These are phyloP conservation scores for Epichloe sibirici DNA, from an alignment of 2,329 filamentous ascomycete genomes.

Conservation along the genomic window DNA sequence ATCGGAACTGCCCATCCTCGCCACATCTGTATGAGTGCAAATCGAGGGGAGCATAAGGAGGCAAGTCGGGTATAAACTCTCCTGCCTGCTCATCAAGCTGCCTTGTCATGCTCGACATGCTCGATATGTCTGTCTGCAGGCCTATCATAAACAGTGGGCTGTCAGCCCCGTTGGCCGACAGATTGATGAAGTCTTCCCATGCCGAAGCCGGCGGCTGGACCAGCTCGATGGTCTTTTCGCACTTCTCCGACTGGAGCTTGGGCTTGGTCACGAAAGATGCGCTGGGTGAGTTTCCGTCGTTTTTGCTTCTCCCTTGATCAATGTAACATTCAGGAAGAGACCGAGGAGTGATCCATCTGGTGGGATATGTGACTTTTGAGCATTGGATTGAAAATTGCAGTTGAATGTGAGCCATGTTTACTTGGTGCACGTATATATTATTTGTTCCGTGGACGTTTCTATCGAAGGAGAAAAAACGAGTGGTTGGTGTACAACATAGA, in stretches of 20 bases:
- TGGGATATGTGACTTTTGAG: too few species aligned
- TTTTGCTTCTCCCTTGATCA: too few species aligned
- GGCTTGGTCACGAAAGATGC: conserved; percentile 16
- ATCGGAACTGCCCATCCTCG: too few species aligned
- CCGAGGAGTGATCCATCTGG: too few species aligned
- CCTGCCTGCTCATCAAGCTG: conserved; percentile 13
- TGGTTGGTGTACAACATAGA: too few species aligned
- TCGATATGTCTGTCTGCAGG: conserved; percentile 29
- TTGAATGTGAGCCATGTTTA: too few species aligned
- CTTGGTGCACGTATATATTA: too few species aligned
- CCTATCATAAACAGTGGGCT: conserved; percentile 32
- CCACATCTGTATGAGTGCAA: conserved; percentile 29
- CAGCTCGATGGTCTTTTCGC: conserved; percentile 17
- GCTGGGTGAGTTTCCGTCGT: background rate
- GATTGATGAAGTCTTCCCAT: conserved; percentile 34
- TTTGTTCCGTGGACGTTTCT: too few species aligned
- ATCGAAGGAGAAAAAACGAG: too few species aligned
- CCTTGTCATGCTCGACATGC: conserved; percentile 6
- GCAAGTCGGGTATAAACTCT: conserved; percentile 25
- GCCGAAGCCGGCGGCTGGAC: conserved; percentile 33
- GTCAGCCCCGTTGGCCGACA: conserved; percentile 26
- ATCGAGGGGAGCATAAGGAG: conserved; percentile 26
- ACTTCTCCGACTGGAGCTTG: conserved; percentile 12
- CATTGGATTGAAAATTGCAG: too few species aligned
- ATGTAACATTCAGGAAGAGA: too few species aligned